Base-by-base conservation (phyloP, 352 stramenopile genomes). In the Peronospora farinosa region DNA sequence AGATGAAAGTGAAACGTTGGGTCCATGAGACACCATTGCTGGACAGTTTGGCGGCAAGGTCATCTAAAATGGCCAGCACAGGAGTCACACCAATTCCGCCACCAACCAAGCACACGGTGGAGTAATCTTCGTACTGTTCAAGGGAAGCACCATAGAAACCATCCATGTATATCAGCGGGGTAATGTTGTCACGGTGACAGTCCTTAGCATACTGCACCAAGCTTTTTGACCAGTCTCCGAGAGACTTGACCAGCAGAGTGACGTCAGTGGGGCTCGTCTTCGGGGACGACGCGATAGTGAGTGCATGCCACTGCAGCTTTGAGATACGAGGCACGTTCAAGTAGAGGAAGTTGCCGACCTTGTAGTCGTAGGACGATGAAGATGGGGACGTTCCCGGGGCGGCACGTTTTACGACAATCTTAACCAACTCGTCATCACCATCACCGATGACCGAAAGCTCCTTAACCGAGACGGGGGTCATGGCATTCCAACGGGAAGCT, bases 261-360 rank as follows among this genome's bases (percentile, higher is more conserved):
- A 82, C 27, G 21, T 69, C 56, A 2, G 55, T 74, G 2, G 52
- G 33, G 16, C 58, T 75, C 6, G 65, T 36, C 32, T 76, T 70
- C 12, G 73, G 63, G 3, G 73, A 78, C 28, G 73, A 84, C 19
- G 63, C 66, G 10, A 84, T 78, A 10, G 68, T 80, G 40, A 84
- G 55, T 8, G 73, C 57, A 33, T 84, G 73, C 73, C 73, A 84
- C 46, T 84, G 49, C 12, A 77, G 59, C 47, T 76, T 79, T 7
- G 71, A 80, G 33, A 85, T 65, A 19, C 54, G 16, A 16, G 70
- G 74, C 1, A 80, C 71, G 16, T 80, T 78, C 27, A 83, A 39
- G 46, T 82, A 82, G 31, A 83, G 47, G 35, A 78, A 77, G 38
- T 80, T 68, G 37, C 71, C 71, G 28, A 75, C 65, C 47, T 76